These are phyloP conservation scores for Clitocybe nebularis DNA, from an alignment of 1,284 basidiomycete species.

Conservation along the genomic window DNA sequence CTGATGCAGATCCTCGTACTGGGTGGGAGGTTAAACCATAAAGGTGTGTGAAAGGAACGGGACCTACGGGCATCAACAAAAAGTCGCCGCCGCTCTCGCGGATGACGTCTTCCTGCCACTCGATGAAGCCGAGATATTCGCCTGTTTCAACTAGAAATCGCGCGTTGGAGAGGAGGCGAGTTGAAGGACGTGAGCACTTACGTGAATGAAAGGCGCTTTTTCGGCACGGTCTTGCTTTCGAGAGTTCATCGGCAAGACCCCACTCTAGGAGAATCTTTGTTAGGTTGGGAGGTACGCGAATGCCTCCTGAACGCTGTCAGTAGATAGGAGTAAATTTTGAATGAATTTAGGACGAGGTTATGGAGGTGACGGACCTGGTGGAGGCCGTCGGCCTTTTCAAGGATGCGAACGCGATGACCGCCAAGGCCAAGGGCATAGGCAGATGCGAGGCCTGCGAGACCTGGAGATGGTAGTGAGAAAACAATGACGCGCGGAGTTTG, in stretches of 20 bases:
- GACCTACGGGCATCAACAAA: constrained; percentile 42
- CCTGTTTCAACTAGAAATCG: constrained; percentile 36
- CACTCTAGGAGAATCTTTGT: constrained; percentile 49
- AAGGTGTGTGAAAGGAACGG: constrained; percentile 5
- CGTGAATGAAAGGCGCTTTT: constrained; percentile 23
- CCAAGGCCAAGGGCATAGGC: constrained; percentile 43
- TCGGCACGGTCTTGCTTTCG: constrained; percentile 25
- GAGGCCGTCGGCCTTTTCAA: constrained; percentile 36
- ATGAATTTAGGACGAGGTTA: too few relatives aligned
- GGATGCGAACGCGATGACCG: constrained; percentile 49
- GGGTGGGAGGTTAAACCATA: constrained; percentile 13
- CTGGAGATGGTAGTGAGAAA: constrained; percentile 21
- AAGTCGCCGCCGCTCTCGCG: constrained; percentile 53
- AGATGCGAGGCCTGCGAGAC: constrained; percentile 44
- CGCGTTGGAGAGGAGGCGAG: neutral
- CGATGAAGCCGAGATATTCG: constrained; percentile 40
- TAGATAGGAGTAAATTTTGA: too few relatives aligned
- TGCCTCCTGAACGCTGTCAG: constrained; percentile 32
- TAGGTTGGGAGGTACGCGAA: constrained; percentile 50
- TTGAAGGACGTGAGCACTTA: constrained; percentile 14
- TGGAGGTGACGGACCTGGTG: constrained; percentile 25
- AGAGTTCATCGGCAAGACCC: constrained; percentile 41
- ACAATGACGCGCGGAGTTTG: neutral
- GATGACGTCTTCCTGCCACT: constrained; percentile 51
- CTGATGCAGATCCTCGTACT: constrained; percentile 45